Conservation (phyloP, 768 basidiomycete genomes). For the Boletus reticulatus region DNA sequence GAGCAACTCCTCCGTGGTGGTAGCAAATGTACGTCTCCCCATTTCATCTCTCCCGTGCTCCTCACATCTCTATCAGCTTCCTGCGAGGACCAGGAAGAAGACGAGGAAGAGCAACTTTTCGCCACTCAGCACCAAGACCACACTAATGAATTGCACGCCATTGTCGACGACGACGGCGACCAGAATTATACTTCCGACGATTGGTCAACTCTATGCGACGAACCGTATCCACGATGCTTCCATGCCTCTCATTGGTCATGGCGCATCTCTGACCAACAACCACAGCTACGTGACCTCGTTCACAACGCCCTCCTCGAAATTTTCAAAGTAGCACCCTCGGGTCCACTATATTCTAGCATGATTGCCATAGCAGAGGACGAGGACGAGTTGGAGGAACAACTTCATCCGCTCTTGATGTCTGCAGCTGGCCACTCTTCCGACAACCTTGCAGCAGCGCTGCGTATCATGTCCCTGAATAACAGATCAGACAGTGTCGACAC, state of each 20-base stretch:
- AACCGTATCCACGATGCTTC: constrained; percentile 30
- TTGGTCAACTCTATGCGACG: constrained; percentile 18
- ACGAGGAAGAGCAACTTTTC: constrained; percentile 21
- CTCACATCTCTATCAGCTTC: neutral
- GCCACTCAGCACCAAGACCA: neutral
- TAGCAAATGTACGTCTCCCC: constrained; percentile 33
- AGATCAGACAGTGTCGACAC: constrained; percentile 34
- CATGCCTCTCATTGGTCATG: constrained; percentile 55
- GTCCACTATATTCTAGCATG: constrained; percentile 45
- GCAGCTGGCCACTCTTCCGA: constrained; percentile 51
- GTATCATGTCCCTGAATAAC: constrained; percentile 43
- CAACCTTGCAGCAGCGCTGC: constrained; percentile 52
- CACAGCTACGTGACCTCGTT: constrained; percentile 43
- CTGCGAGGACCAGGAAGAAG: constrained; percentile 17
- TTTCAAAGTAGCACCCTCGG: constrained; percentile 53
- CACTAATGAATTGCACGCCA: neutral
- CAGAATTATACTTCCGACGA: constrained; percentile 25
- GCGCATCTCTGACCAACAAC: constrained; percentile 39
- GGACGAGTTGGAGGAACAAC: constrained; percentile 31
- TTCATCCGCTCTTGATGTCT: constrained; percentile 35
- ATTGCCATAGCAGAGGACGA: constrained; percentile 36
- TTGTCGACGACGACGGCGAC: constrained; percentile 34
- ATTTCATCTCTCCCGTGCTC: neutral
- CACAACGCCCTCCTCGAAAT: constrained; percentile 41
- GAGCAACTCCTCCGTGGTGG: constrained; percentile 58